These are phyloP conservation scores for Pestalotiopsis sp. DNA, from an alignment of 2,329 filamentous ascomycete species.

Conservation along the genomic window DNA sequence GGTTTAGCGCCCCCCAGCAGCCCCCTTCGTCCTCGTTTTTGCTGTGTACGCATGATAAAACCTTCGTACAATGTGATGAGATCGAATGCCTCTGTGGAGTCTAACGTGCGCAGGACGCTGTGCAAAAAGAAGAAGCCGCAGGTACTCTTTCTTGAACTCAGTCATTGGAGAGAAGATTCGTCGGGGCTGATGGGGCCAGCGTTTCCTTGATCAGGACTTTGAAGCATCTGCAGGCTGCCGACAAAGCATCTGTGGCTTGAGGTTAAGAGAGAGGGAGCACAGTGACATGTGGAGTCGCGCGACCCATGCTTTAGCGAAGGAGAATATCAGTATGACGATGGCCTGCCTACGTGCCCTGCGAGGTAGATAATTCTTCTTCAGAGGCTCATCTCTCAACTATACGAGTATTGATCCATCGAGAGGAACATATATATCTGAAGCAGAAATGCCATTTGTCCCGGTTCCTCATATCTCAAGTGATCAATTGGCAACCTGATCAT, in stretches of 20 bases:
- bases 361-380: neutral
- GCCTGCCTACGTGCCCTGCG: neutral
- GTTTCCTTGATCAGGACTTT: neutral
- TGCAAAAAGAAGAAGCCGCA: neutral
- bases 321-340: neutral
- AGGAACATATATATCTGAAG: too few relatives aligned
- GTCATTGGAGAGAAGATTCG: neutral
- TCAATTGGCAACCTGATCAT: neutral
- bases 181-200: neutral
- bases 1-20: conserved; percentile 14
- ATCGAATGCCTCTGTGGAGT: neutral
- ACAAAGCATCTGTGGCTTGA: neutral
- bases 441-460: too few relatives aligned
- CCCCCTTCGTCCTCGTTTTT: neutral
- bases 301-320: neutral
- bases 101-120: neutral
- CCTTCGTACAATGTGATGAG: conserved; percentile 8
- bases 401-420: neutral
- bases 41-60: conserved; percentile 15
- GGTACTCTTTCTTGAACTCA: neutral
- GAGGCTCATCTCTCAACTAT: neutral
- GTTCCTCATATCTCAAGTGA: neutral
- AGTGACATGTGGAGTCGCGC: neutral
- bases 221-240: neutral
- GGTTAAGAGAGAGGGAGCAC: neutral